Evolutionary conservation across 139 green algal genomes (phyloP), one percentile per base, ranked within the genome.

Genomic region (Chlamydomonas sp.): DNA sequence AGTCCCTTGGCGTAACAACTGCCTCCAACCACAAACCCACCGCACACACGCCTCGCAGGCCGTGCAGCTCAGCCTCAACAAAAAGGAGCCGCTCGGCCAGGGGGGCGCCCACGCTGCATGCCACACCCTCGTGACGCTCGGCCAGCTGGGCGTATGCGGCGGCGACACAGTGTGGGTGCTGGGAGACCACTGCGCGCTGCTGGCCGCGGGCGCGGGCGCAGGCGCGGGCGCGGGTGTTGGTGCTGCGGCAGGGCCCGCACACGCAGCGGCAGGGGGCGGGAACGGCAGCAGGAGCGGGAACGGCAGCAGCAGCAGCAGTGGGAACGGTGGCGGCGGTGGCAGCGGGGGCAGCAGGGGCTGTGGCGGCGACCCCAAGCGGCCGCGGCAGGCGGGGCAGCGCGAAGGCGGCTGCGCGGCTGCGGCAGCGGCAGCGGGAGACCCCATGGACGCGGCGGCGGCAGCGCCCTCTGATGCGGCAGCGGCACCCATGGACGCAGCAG

Each of bases 11-110:
- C n/a, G n/a, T n/a, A n/a, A n/a, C n/a, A n/a, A n/a, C n/a, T n/a
- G n/a, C n/a, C n/a, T n/a, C n/a, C n/a, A n/a, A n/a, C n/a, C n/a
- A n/a, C n/a, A n/a, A n/a, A n/a, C n/a, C n/a, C n/a, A n/a, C n/a
- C n/a, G n/a, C n/a, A n/a, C n/a, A n/a, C n/a, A n/a, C n/a, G n/a
- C n/a, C n/a, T n/a, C n/a, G n/a, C n/a, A n/a, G n/a, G n/a, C n/a
- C n/a, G 6, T 63, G 6, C 28, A 8, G 6, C 54, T 63, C 8
- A 63, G 54, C 54, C 54, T 63, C 28, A 63, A 63, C 54, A 63
- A 63, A 24, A 63, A 63, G 54, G 54, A 35, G 54, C n/a, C n/a
- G n/a, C n/a, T n/a, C n/a, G n/a, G n/a, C n/a, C n/a, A n/a, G n/a
- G n/a, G n/a, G n/a, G n/a, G n/a, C n/a, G n/a, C n/a, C n/a, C n/a